Percentiles rank a stretch among this genome's conserved stretches.
phyloP scores from a whole-genome alignment of 1,284 basidiomycete genomes.

The Ganoderma multipileum region DNA sequence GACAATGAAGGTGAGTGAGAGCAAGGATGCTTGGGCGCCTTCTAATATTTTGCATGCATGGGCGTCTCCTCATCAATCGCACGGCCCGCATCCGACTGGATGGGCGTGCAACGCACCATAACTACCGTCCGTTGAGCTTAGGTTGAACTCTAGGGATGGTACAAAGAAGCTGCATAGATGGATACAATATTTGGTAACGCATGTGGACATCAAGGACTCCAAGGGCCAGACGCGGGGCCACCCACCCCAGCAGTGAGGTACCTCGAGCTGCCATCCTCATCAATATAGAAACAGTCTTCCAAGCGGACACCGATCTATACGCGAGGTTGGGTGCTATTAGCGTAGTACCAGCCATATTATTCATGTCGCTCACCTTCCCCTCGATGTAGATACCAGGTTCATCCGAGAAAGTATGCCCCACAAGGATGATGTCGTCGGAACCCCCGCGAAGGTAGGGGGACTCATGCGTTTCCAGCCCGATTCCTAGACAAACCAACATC shows the following conservation, averaged over 20 bases:
- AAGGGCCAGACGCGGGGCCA: constrained; percentile 60
- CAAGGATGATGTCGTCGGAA: constrained; percentile 59
- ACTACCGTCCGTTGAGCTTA: too few species aligned
- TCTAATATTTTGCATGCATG: background rate
- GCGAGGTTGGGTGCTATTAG: background rate
- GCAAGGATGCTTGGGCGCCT: background rate
- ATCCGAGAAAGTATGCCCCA: constrained; percentile 80
- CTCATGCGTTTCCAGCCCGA: constrained; percentile 86
- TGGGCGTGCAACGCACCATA: background rate
- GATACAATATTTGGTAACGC: background rate
- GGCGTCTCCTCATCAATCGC: background rate
- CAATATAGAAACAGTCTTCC: constrained; percentile 84
- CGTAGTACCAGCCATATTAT: too few species aligned
- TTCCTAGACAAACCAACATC: constrained; percentile 54
- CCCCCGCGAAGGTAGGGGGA: constrained; percentile 81
- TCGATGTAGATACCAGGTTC: constrained; percentile 88
- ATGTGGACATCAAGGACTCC: constrained; percentile 49
- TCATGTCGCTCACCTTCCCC: constrained; percentile 56
- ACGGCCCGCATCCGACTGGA: background rate
- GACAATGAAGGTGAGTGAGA: too few species aligned
- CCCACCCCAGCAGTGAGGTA: constrained; percentile 71
- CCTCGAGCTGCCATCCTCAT: constrained; percentile 56
- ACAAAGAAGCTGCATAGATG: background rate
- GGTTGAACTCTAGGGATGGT: too few species aligned
- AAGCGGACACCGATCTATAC: constrained; percentile 76